Percentiles rank a stretch among this genome's conserved stretches.
Evolutionary conservation across 805 yeast species (phyloP).

Genomic region (Suhomyces emberorum): DNA sequence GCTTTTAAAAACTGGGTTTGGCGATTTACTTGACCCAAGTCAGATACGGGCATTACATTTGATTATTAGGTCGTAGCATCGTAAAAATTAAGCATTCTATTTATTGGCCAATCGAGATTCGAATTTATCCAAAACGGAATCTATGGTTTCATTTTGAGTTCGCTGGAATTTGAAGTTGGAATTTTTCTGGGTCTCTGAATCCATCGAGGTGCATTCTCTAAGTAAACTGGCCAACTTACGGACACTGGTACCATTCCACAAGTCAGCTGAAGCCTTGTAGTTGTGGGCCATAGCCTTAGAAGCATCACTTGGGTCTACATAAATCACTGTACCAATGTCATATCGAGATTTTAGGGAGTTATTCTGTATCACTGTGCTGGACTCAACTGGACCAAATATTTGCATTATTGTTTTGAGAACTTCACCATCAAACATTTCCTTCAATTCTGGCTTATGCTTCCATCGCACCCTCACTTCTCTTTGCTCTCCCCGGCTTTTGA

Average conservation of each 20-base stretch:
- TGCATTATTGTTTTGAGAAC: slow-evolving; percentile 39
- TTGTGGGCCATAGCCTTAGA: slow-evolving; percentile 39
- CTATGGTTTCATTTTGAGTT: background rate
- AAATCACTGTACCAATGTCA: slow-evolving; percentile 38
- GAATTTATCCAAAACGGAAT: slow-evolving; percentile 4
- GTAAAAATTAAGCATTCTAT: no score
- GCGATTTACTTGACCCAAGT: slow-evolving; percentile 9
- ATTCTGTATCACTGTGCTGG: slow-evolving; percentile 6
- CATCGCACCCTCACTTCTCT: slow-evolving; percentile 36
- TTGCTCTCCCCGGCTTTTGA: no score
- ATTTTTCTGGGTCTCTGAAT: no score
- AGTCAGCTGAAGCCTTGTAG: slow-evolving; percentile 35
- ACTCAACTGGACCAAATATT: slow-evolving; percentile 41
- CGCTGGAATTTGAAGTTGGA: no score
- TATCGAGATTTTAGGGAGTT: slow-evolving; percentile 22
- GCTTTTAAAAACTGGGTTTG: slow-evolving; percentile 7
- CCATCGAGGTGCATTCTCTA: slow-evolving; percentile 27
- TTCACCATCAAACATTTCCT: slow-evolving; percentile 27
- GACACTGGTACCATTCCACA: slow-evolving; percentile 47
- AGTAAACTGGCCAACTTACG: slow-evolving; percentile 47
- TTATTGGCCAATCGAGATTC: no score
- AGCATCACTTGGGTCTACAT: slow-evolving; percentile 21
- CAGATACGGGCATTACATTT: slow-evolving; percentile 34
- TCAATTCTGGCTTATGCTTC: slow-evolving; percentile 41
- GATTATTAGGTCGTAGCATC: no score